Base-by-base conservation (phyloP, 768 basidiomycete species). In the Lactarius quietus region DNA sequence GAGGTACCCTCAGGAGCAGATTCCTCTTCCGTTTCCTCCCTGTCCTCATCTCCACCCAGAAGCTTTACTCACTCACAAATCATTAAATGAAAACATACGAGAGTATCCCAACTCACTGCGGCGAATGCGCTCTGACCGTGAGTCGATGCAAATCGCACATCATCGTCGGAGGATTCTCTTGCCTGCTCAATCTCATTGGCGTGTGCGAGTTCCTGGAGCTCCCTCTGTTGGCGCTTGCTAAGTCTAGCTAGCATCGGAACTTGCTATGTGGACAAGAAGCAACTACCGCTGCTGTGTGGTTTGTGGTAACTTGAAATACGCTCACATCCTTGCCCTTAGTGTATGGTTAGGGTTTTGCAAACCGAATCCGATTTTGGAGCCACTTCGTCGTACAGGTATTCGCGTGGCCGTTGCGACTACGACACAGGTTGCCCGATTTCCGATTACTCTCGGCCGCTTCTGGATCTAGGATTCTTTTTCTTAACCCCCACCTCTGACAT, bases 201-300 rank as follows among this genome's bases (percentile, higher is more conserved):
- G 1, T 84, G 82, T 39, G 84, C 80, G 2, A 95, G 83, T 68
- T 95, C 92, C 65, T 94, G 92, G 28, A 86, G 81, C 71, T 93
- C 92, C 54, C 93, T 79, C 72, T 95, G 91, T 74, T 94, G 93
- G 56, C 94, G 82, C 76, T 93, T 95, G 76, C 85, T 95, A 43
- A 89, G 76, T 67, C 89, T 81, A 26, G 89, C 85, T 63, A 89
- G 81, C 90, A 90, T 92, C 23, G 15, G 36, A 26, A 54, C 29
- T 26, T 20, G 31, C 9, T 41, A 60, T 55, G 53, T 54, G 36
- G 41, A 36, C 33, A 23, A 41, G 26, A 29, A 12, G 26, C n/a
- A 51, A 26, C 48, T 26, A 20, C 41, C 8, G 23, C 43, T 23
- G 20, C 41, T 18, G 18, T 43, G 8, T 43, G 33, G n/a, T n/a